These are phyloP conservation scores for Arachis monticola DNA, from an alignment of 331 rosid genomes.

Conservation along the genomic window DNA sequence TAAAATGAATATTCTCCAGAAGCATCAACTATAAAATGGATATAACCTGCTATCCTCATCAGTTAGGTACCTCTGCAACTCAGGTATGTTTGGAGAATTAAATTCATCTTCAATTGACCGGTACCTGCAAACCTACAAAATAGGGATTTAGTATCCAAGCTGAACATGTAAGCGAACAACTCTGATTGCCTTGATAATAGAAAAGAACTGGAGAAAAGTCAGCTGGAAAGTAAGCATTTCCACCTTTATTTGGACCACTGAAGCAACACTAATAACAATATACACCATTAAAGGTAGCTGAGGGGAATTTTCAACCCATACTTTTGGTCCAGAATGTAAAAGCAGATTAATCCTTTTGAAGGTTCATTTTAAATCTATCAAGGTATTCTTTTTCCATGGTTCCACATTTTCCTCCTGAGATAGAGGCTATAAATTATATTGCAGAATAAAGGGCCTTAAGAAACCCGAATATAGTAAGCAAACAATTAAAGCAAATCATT, in stretches of 20 bases:
- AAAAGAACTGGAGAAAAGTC: not conserved
- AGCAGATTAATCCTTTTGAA: not conserved
- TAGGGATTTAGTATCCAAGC: conserved; percentile 32
- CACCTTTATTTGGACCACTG: too few relatives aligned
- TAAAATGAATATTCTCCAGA: conserved; percentile 26
- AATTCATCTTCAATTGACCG: conserved; percentile 82
- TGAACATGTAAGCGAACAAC: conserved; percentile 19
- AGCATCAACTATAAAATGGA: conserved; percentile 36
- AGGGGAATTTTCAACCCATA: conserved; percentile 6
- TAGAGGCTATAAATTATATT: conserved; percentile 5
- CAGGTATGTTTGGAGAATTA: conserved; percentile 72
- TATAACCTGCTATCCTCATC: conserved; percentile 92
- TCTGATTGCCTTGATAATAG: conserved; percentile 20
- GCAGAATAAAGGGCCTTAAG: conserved; percentile 23
- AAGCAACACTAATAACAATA: too few relatives aligned
- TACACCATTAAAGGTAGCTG: too few relatives aligned
- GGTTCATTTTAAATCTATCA: conserved; percentile 1
- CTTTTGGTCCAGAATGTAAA: conserved; percentile 7
- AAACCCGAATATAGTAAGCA: not conserved
- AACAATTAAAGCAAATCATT: conserved; percentile 6
- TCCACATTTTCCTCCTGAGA: not conserved
- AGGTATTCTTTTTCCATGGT: not conserved
- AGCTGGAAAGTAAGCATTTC: too few relatives aligned
- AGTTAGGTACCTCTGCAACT: conserved; percentile 83
- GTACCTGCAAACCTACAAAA: conserved; percentile 90